Evolutionary conservation across 768 basidiomycete genomes (phyloP), one percentile per base, ranked within the genome.

Genomic region (Porpolomopsis calyptriformis): DNA sequence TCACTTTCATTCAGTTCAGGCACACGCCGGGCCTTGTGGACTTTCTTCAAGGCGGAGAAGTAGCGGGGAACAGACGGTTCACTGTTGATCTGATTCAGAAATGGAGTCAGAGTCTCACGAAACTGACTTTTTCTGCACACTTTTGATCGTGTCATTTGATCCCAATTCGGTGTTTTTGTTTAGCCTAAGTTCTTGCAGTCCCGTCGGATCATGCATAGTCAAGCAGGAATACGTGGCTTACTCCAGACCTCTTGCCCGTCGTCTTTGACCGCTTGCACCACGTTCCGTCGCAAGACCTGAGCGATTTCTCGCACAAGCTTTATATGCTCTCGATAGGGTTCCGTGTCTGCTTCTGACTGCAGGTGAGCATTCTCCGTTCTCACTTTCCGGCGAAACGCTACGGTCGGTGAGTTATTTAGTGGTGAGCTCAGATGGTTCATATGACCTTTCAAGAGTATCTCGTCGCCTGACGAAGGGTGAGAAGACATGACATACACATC

Each of bases 101-200:
- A 60, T 65, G 40, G 52, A 33, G 56, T 69, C 50, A 65, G 57
- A 36, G 43, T n/a, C n/a, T n/a, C n/a, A n/a, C n/a, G n/a, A n/a
- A n/a, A n/a, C n/a, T 40, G 74, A 67, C 39, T 66, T 52, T 1
- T 64, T 65, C n/a, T 61, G 63, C 8, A 81, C 75, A 39, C 63
- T 71, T 63, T 84, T 90, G 54, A 94, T 77, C 2, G 80, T 71
- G 1, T 82, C 76, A 55, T 97, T 96, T 45, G 82, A 78, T 4
- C 91, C 93, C 6, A 94, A 67, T 55, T 96, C 93, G 0, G 89
- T 93, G 45, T 92, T 73, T 35, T 78, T 64, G 2, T 82, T 90
- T 37, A 94, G 69, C 33, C 76, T 74, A 24, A 96, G 59, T 48
- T 72, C 89, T 90, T 54, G 4, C n/a, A n/a, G n/a, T n/a, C n/a